A percentile compares a stretch with the other conserved stretches of the same genome.
Conservation (phyloP, 2,329 filamentous ascomycete genomes). For the Fonsecaea monophora region DNA sequence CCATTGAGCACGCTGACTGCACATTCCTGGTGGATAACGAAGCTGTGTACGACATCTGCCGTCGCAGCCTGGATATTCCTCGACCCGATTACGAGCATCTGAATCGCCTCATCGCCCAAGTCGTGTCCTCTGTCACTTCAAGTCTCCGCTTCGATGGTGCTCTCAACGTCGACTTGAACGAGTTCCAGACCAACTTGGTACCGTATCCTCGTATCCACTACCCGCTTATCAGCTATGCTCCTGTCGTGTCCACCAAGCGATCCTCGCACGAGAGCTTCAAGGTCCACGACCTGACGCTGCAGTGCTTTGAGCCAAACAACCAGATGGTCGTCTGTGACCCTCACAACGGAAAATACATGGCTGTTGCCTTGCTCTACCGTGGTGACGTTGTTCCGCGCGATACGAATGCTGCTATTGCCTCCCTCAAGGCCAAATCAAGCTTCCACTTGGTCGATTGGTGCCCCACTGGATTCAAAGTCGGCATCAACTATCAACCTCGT, state of each 20-base stretch:
- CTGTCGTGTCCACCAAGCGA: conserved; percentile 71
- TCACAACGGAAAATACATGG: conserved; percentile 73
- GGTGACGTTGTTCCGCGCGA: conserved; percentile 70
- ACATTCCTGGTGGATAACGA: conserved; percentile 74
- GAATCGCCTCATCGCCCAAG: conserved; percentile 71
- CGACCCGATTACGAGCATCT: conserved; percentile 70
- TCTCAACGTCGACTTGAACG: conserved; percentile 71
- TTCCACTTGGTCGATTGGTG: conserved; percentile 74
- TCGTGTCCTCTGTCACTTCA: conserved; percentile 71
- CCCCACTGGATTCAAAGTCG: conserved; percentile 72
- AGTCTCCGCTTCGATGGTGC: conserved; percentile 70
- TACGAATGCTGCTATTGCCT: conserved; percentile 64
- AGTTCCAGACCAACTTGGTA: conserved; percentile 74
- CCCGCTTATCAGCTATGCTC: conserved; percentile 69
- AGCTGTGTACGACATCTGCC: conserved; percentile 72
- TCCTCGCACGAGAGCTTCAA: conserved; percentile 88
- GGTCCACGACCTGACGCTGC: conserved; percentile 73
- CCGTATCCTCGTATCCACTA: conserved; percentile 73
- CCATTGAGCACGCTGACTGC: conserved; percentile 72
- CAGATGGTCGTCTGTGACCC: conserved; percentile 74
- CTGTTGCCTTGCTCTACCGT: conserved; percentile 69
- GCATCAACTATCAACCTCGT: conserved; percentile 69
- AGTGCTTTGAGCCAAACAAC: conserved; percentile 72
- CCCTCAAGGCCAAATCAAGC: conserved; percentile 68
- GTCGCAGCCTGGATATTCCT: conserved; percentile 68